phyloP scores from a whole-genome alignment of 345 rosid species.

The Brassica cretica region DNA sequence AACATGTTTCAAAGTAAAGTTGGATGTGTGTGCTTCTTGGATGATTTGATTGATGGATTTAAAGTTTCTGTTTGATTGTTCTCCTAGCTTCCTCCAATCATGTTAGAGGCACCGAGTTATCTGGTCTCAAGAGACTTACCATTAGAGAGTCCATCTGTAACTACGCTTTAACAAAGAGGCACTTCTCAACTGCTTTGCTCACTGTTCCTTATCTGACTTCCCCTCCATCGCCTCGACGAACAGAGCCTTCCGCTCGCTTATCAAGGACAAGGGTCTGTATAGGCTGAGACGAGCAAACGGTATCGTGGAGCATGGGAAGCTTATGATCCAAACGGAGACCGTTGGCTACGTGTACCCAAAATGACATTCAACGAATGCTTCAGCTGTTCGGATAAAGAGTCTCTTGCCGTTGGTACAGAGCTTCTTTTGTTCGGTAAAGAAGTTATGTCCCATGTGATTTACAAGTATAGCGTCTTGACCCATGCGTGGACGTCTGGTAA shows the following conservation, averaged over 20 bases:
- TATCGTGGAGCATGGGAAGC: constrained; percentile 76
- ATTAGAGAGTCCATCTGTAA: constrained; percentile 8
- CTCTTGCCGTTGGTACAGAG: constrained; percentile 62
- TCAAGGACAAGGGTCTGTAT: constrained; percentile 50
- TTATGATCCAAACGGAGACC: constrained; percentile 57
- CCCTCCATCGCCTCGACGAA: constrained; percentile 45
- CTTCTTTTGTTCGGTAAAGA: constrained; percentile 68
- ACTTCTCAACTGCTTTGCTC: constrained; percentile 54
- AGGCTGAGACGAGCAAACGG: constrained; percentile 50
- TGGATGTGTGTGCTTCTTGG: not conserved
- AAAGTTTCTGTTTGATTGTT: not conserved
- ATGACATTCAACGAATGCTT: constrained; percentile 53
- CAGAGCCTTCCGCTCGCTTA: constrained; percentile 42
- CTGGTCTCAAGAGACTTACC: too few relatives aligned
- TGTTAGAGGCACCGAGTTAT: constrained; percentile 52
- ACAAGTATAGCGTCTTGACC: constrained; percentile 49
- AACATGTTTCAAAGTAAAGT: not conserved
- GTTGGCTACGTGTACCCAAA: constrained; percentile 69
- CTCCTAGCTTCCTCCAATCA: constrained; percentile 20
- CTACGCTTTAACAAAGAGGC: constrained; percentile 30
- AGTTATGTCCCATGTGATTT: constrained; percentile 36
- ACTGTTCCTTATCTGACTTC: constrained; percentile 63
- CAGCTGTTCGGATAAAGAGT: constrained; percentile 56
- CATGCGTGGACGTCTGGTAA: constrained; percentile 51
- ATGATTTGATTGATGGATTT: not conserved